Conservation (phyloP, 2,329 filamentous ascomycete genomes). For the Atkinsonella texensis region DNA sequence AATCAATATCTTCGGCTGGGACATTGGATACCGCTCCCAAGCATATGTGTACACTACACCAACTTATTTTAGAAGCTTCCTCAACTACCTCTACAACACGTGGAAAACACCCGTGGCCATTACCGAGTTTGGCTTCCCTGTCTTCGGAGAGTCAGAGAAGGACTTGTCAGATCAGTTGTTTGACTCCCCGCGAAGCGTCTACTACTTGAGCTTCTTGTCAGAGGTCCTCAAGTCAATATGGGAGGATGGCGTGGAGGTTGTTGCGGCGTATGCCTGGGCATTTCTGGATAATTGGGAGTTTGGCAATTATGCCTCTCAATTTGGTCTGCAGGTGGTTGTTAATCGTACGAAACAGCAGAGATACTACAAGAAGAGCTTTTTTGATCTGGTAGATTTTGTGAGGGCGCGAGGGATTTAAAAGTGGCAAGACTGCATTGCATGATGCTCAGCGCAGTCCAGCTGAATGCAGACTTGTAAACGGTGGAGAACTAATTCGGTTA, state of each 20-base stretch:
- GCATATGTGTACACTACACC: constrained; percentile 48
- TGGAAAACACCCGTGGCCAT: constrained; percentile 37
- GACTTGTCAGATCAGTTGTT: constrained; percentile 37
- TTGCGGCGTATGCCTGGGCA: constrained; percentile 42
- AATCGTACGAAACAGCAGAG: constrained; percentile 39
- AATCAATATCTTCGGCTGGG: constrained; percentile 39
- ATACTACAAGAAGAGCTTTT: constrained; percentile 45
- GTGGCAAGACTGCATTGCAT: neutral
- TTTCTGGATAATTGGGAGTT: constrained; percentile 45
- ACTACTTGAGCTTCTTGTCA: constrained; percentile 41
- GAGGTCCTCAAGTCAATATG: constrained; percentile 43
- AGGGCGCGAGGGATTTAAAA: constrained; percentile 11
- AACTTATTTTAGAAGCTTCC: constrained; percentile 41
- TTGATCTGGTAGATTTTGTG: constrained; percentile 43
- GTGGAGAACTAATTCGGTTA: too few relatives aligned
- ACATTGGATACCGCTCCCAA: constrained; percentile 44
- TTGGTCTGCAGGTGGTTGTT: constrained; percentile 45
- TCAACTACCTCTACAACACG: constrained; percentile 48
- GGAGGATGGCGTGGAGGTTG: constrained; percentile 42
- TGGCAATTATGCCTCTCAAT: constrained; percentile 31
- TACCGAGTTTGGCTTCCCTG: constrained; percentile 46
- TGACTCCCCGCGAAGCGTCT: constrained; percentile 39
- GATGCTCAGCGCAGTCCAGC: neutral
- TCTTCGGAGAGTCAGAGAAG: constrained; percentile 33
- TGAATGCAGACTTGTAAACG: too few relatives aligned